phyloP scores from a whole-genome alignment of 768 basidiomycete genomes.

The Collybia nuda region DNA sequence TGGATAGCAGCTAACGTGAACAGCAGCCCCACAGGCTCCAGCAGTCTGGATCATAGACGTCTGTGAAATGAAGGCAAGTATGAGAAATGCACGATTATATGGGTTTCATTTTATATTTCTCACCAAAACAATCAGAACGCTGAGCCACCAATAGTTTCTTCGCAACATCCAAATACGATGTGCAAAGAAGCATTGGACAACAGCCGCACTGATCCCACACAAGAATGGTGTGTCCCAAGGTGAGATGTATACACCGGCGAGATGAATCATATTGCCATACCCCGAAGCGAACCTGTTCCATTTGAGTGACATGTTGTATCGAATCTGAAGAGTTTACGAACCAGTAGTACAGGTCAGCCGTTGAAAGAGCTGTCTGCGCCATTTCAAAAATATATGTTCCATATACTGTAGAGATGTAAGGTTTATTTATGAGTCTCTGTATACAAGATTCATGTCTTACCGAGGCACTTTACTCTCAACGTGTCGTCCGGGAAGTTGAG shows the following conservation, averaged over 20 bases:
- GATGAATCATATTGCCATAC: conserved; percentile 12
- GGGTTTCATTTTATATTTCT: too few species aligned
- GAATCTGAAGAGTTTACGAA: neutral
- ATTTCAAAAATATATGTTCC: neutral
- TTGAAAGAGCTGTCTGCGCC: neutral
- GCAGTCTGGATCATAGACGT: neutral
- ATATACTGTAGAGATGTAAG: neutral
- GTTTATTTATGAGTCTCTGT: too few species aligned
- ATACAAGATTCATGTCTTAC: too few species aligned
- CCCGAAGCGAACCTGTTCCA: conserved; percentile 13
- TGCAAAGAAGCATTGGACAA: conserved; percentile 20
- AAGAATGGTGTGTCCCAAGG: conserved; percentile 16
- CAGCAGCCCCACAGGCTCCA: neutral
- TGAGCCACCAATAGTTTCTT: conserved; percentile 7
- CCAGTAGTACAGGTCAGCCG: neutral
- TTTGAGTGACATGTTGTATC: neutral
- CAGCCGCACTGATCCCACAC: conserved; percentile 14
- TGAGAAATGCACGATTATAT: too few species aligned
- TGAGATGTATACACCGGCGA: conserved; percentile 16
- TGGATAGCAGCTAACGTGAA: neutral
- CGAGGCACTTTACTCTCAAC: neutral
- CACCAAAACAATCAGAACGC: conserved; percentile 1
- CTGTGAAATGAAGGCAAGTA: neutral
- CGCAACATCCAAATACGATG: conserved; percentile 16
- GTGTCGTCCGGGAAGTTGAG: conserved; percentile 2